A percentile compares a stretch with the other conserved stretches of the same genome.
Conservation (phyloP, 345 rosid species). For the Hibiscus mutabilis region DNA sequence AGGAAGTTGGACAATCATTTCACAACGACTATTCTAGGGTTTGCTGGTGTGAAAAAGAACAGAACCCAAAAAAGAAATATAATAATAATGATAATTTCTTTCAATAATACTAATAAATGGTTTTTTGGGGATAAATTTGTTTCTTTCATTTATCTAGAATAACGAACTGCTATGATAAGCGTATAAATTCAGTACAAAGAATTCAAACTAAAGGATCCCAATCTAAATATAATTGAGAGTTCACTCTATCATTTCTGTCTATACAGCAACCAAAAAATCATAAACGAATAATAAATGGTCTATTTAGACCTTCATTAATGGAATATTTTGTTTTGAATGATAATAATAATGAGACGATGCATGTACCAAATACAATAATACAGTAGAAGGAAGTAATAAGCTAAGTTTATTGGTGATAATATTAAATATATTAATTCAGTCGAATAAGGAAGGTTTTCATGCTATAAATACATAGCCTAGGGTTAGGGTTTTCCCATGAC, state of each 20-base stretch:
- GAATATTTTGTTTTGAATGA: not conserved
- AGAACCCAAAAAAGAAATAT: not conserved
- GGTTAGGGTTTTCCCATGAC: conserved; percentile 41
- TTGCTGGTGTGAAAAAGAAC: not conserved
- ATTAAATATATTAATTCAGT: not conserved
- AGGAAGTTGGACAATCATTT: conserved; percentile 41
- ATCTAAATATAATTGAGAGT: too few species aligned
- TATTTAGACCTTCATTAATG: not conserved
- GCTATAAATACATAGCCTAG: conserved; percentile 40
- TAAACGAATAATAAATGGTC: not conserved
- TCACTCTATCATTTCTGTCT: too few species aligned
- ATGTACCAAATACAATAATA: not conserved
- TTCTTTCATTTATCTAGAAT: too few species aligned
- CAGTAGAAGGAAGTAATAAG: not conserved
- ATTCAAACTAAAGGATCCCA: too few species aligned
- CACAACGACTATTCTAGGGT: conserved; percentile 26
- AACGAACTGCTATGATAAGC: too few species aligned
- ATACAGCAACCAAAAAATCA: too few species aligned
- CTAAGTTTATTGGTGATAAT: not conserved
- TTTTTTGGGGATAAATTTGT: too few species aligned
- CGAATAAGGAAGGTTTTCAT: conserved; percentile 4
- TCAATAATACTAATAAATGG: not conserved
- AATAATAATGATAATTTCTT: not conserved
- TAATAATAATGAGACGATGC: too few species aligned
- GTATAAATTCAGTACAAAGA: too few species aligned